Evolutionary conservation across 2,329 filamentous ascomycete genomes (phyloP), one percentile per base, ranked within the genome.

Genomic region (Aspergillus uvarum): DNA sequence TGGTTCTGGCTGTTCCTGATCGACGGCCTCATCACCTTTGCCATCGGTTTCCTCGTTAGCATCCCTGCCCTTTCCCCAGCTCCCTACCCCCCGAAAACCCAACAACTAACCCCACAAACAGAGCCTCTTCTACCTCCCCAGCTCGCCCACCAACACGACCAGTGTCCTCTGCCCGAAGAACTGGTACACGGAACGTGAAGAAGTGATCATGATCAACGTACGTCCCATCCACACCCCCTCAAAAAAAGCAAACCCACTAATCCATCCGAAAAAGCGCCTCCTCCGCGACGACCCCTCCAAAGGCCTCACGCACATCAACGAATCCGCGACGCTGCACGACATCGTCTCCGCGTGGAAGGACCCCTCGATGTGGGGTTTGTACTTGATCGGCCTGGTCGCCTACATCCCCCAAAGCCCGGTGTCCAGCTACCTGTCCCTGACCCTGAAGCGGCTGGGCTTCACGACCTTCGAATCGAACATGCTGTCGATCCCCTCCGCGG

Each of bases 261-360:
- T 38, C 38, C 16, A 14, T 29, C 29, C 1, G 1, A 29, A 50
- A 52, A n/a, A 79, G 68, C 78, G 81, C 6, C 78, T 84, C 11
- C 73, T 84, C 12, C 79, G 82, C 35, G 82, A 84, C 51, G 82
- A 84, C 64, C 82, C 82, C 0, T 81, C 81, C 38, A 85, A 84
- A 70, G 82, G 70, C 14, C 73, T 82, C 12, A 83, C 80, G 0
- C 73, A 75, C 14, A 68, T 83, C 56, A 74, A 79, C 59, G 77
- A 83, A 60, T 74, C 77, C 7, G 73, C 74, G 2, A 80, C 76
- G 0, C 71, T 75, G 59, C 67, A 72, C 44, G 80, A 83, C 57
- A 70, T 83, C 66, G 76, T 78, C 60, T 68, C 71, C 5, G 77
- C 80, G 10, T 81, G 78, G 79, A 68, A 64, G 3, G 81, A 83